Evolutionary conservation across 176 grass and related monocot genomes (phyloP), one percentile per base, ranked within the genome.

Genomic region (Microstegium vimineum): DNA sequence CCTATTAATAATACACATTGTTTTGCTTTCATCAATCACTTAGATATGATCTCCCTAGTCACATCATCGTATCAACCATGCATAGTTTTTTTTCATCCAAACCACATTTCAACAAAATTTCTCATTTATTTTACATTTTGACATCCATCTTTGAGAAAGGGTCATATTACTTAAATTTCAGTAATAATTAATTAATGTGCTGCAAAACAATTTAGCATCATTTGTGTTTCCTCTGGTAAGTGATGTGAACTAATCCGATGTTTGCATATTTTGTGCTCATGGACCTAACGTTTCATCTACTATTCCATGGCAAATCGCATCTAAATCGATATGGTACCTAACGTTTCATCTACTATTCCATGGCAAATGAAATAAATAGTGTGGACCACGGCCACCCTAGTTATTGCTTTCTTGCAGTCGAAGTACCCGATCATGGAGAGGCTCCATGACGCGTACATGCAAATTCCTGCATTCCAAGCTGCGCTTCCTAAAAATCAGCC

Each of bases 401-500:
- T 60, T 46, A 26, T 86, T 43, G 15, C 26, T 75, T 80, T 89
- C 46, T 74, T 91, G 36, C 83, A 97, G 94, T 83, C 77, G 0
- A 93, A 81, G 66, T 97, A 93, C 77, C 89, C 89, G 12, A 91
- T 81, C 42, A 73, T 97, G 47, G 74, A 74, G 18, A 85, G 78
- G 66, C 60, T 97, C 18, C 89, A 97, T 66, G 86, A 97, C 1
- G 82, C 59, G 0, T 97, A 97, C 70, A 87, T 91, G 91, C 63
- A 89, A 52, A 87, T 71, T 15, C 91, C 86, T 4, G 89, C 86
- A 84, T 97, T 97, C 82, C 73, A 86, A 78, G 86, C 86, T 34
- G 89, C 94, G 16, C 69, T 93, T 22, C 89, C 94, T 35, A 79
- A 93, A 64, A 97, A 78, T 51, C 94, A 97, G 70, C 91, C 78